These are phyloP conservation scores for Cadophora sp. DNA, from an alignment of 2,329 filamentous ascomycete species.

Conservation along the genomic window DNA sequence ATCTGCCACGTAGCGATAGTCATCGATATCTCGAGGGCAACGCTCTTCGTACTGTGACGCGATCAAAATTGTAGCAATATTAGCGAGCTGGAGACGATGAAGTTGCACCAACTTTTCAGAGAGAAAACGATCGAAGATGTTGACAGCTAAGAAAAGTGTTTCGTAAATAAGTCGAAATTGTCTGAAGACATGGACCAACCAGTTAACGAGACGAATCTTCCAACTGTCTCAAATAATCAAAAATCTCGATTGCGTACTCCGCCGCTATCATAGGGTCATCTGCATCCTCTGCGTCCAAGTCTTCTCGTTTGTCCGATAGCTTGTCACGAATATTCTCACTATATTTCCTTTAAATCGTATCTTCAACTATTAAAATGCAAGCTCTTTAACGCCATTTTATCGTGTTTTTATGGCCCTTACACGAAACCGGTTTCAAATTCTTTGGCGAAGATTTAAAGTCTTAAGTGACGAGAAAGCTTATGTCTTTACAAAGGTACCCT, in stretches of 20 bases:
- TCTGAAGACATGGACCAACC: constrained; percentile 97
- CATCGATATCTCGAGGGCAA: constrained; percentile 91
- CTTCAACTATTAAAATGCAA: too few species aligned
- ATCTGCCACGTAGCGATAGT: constrained; percentile 96
- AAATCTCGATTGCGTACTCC: constrained; percentile 92
- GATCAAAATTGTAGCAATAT: constrained; percentile 99
- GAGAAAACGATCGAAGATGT: constrained; percentile 97
- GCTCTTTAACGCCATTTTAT: too few species aligned
- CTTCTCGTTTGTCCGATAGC: too few species aligned
- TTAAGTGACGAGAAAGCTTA: too few species aligned
- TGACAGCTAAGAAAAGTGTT: constrained; percentile 95
- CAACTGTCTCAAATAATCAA: constrained; percentile 88
- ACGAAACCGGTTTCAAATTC: too few species aligned
- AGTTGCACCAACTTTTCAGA: constrained; percentile 95
- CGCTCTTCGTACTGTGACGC: constrained; percentile 99
- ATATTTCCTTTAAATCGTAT: too few species aligned
- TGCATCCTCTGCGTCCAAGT: constrained; percentile 85
- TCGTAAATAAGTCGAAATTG: constrained; percentile 95
- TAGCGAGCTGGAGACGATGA: constrained; percentile 93
- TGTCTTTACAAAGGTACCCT: too few species aligned
- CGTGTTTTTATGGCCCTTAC: too few species aligned
- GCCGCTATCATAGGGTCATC: constrained; percentile 99
- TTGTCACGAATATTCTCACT: too few species aligned
- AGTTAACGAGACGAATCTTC: constrained; percentile 86
- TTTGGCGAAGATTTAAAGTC: too few species aligned